phyloP scores from a whole-genome alignment of 345 rosid species.

The Firmiana major region DNA sequence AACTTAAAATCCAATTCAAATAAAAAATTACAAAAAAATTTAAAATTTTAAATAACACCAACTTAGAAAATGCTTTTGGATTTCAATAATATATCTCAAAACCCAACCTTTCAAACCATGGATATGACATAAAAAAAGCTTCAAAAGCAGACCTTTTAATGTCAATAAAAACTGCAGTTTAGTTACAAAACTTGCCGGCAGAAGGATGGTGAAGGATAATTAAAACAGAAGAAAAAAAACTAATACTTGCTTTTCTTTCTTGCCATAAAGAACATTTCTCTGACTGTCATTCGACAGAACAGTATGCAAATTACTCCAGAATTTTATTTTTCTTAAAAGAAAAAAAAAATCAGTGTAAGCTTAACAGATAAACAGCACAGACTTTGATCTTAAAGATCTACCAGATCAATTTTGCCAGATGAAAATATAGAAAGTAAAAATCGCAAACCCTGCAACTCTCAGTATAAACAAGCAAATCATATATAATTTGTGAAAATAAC shows the following conservation, averaged over 20 bases:
- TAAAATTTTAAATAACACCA: no score
- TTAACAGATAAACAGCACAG: background rate
- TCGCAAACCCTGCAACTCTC: background rate
- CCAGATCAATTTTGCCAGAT: background rate
- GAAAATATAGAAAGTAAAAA: background rate
- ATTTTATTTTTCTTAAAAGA: background rate
- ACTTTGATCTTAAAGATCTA: background rate
- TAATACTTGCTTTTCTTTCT: background rate
- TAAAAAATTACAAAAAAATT: no score
- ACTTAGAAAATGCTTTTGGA: background rate
- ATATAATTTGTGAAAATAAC: no score
- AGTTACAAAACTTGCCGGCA: background rate
- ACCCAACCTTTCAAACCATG: background rate
- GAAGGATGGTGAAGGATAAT: background rate
- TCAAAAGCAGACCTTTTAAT: background rate
- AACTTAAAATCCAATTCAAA: no score
- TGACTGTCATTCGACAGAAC: background rate
- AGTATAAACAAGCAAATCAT: background rate
- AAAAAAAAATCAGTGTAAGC: background rate
- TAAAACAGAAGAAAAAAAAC: background rate
- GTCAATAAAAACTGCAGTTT: background rate
- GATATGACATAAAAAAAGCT: background rate
- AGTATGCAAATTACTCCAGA: background rate
- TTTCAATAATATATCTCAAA: background rate
- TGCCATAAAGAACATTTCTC: background rate